phyloP scores from a whole-genome alignment of 106 monocot species.

The Acorus calamus region DNA sequence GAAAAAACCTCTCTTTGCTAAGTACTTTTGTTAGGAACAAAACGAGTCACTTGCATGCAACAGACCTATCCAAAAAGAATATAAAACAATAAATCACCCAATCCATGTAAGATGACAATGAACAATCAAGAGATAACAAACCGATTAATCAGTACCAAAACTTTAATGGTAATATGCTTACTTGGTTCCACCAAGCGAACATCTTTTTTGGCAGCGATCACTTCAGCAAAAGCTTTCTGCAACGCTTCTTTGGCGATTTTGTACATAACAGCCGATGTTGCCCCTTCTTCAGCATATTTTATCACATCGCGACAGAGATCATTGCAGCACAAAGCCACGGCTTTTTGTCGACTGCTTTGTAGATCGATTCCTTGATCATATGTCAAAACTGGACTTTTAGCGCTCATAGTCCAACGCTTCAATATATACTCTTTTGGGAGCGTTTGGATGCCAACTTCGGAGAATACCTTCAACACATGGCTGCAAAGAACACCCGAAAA shows the following conservation, averaged over 20 bases:
- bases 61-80: too few relatives aligned
- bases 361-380: conserved; percentile 8
- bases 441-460: conserved; percentile 15
- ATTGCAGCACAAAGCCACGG: conserved; percentile 25
- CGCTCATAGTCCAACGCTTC: conserved; percentile 63
- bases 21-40: too few relatives aligned
- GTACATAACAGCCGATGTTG: conserved; percentile 38
- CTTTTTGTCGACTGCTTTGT: conserved; percentile 9
- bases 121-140: too few relatives aligned
- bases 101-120: too few relatives aligned
- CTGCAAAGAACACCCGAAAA: conserved; percentile 58
- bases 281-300: conserved; percentile 61
- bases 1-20: too few relatives aligned
- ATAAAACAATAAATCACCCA: too few relatives aligned
- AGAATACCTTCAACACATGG: conserved; percentile 50
- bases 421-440: conserved; percentile 54
- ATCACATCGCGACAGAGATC: conserved; percentile 49
- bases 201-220: conserved; percentile 21
- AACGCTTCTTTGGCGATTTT: conserved; percentile 51
- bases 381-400: conserved; percentile 35
- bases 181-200: too few relatives aligned
- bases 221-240: conserved; percentile 54
- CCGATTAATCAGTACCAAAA: too few relatives aligned
- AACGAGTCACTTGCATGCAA: too few relatives aligned
- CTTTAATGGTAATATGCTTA: too few relatives aligned